Conservation (phyloP, 805 yeast species). For the Starmerella tilneyi region DNA sequence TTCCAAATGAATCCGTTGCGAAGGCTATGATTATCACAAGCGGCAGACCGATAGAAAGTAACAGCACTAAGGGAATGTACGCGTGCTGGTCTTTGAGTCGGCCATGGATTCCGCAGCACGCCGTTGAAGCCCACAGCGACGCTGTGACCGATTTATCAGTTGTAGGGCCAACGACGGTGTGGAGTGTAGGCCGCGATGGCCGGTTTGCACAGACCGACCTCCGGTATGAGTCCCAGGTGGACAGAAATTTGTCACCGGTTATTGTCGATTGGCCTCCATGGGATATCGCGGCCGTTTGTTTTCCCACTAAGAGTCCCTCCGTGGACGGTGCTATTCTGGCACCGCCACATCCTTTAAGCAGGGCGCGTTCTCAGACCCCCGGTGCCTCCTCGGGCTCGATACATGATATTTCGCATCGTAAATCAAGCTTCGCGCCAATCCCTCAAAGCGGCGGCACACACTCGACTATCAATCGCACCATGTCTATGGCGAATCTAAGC, state of each 20-base stretch:
- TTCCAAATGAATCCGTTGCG: slow-evolving; percentile 24
- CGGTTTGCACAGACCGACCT: slow-evolving; percentile 42
- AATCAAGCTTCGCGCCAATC: background rate
- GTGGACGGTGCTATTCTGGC: too few species aligned
- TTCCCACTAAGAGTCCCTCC: too few species aligned
- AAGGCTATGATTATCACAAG: slow-evolving; percentile 18
- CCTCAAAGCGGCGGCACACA: background rate
- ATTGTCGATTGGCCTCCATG: slow-evolving; percentile 51
- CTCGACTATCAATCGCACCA: background rate
- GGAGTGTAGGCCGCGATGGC: slow-evolving; percentile 46
- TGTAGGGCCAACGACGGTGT: slow-evolving; percentile 28
- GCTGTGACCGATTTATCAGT: slow-evolving; percentile 44
- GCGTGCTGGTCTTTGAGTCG: slow-evolving; percentile 34
- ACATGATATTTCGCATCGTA: background rate
- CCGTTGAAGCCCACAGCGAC: slow-evolving; percentile 41
- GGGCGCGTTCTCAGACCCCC: background rate
- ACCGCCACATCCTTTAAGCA: too few species aligned
- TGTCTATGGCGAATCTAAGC: slow-evolving; percentile 6
- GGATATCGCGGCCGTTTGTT: slow-evolving; percentile 14
- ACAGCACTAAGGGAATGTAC: slow-evolving; percentile 12
- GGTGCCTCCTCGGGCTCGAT: background rate
- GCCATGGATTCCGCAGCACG: slow-evolving; percentile 57
- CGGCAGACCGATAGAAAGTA: slow-evolving; percentile 21
- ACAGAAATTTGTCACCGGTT: slow-evolving; percentile 44
- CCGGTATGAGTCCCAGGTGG: slow-evolving; percentile 34